Base-by-base conservation (phyloP, 805 yeast species). In the Metschnikowia proteae region DNA sequence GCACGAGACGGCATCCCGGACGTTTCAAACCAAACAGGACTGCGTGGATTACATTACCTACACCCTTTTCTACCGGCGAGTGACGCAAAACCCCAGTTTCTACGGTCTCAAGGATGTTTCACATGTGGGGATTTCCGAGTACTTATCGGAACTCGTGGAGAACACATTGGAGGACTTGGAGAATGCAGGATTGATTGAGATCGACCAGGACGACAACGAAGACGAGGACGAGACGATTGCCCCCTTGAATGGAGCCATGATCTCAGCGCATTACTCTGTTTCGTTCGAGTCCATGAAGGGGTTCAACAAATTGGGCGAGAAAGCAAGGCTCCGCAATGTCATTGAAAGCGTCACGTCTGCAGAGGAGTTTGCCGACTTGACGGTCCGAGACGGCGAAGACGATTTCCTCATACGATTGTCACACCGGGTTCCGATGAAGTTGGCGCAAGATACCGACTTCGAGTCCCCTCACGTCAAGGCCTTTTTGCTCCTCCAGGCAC, bases 1-100 rank as follows among this genome's bases (percentile, higher is more conserved):
- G 37, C 78, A 81, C 39, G 98, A 88, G 57, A 83, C 90, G n/a
- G 79, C 86, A 33, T 78, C 82, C 5, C 72, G 80, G 2, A 72
- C 82, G 10, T 77, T 92, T 49, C 75, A 72, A 40, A 73, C 79
- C 6, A 81, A 86, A 60, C 97, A 91, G 58, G 94, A 86, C 56
- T 88, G 96, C 58, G 80, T 94, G 50, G 97, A 92, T 59, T 89
- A 96, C 95, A 60, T 94, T 31, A 86, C 97, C 0, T 88, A 79
- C 62, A 78, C 96, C 0, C 86, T 83, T 57, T 86, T 91, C 60
- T 94, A 88, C 66, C 74, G 95, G 54, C 74, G 98, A 44, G 63
- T 94, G 22, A 85, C 82, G 48, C 75, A 79, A 32, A 94, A 94
- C 63, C 97, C 99, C 3, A 82, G 94, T 50, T 94, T 79, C 62